Percentiles rank a stretch among this genome's conserved stretches.
Conservation (phyloP, 495 filamentous ascomycete genomes). For the Hyaloscypha finlandica region DNA sequence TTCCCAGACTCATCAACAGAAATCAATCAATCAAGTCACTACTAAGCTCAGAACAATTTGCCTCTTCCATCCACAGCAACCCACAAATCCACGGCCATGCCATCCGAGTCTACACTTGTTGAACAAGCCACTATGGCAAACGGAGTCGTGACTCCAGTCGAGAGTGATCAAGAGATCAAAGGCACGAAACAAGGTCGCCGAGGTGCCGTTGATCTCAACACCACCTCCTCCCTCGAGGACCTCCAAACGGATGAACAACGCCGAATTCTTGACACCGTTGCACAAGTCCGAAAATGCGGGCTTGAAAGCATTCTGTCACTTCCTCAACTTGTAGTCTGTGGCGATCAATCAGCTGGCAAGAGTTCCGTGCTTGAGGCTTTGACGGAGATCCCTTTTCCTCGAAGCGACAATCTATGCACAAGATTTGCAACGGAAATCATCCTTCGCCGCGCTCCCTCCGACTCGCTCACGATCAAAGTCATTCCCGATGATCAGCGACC, state of each 20-base stretch:
- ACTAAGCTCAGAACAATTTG: neutral
- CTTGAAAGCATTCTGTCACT: slow-evolving; percentile 51
- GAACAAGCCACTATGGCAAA: neutral
- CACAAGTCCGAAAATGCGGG: slow-evolving; percentile 37
- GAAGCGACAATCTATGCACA: slow-evolving; percentile 50
- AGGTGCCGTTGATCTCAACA: slow-evolving; percentile 3
- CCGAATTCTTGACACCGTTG: slow-evolving; percentile 37
- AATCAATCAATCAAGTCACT: neutral
- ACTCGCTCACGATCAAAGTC: slow-evolving; percentile 39
- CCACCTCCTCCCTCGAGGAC: slow-evolving; percentile 24
- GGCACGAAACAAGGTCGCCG: neutral
- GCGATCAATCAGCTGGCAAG: slow-evolving; percentile 60
- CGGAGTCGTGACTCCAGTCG: neutral
- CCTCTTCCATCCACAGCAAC: neutral
- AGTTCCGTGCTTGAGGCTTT: slow-evolving; percentile 66
- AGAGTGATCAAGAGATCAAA: neutral
- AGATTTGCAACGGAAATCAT: slow-evolving; percentile 55
- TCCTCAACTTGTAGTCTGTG: slow-evolving; percentile 52
- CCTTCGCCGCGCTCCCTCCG: slow-evolving; percentile 40
- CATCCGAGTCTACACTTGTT: neutral
- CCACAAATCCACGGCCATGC: neutral
- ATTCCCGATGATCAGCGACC: slow-evolving; percentile 37
- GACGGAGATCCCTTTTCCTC: slow-evolving; percentile 59
- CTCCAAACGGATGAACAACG: slow-evolving; percentile 37
- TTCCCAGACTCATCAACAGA: neutral